phyloP scores from a whole-genome alignment of 768 basidiomycete species.

The Thelephora aurantiotincta region DNA sequence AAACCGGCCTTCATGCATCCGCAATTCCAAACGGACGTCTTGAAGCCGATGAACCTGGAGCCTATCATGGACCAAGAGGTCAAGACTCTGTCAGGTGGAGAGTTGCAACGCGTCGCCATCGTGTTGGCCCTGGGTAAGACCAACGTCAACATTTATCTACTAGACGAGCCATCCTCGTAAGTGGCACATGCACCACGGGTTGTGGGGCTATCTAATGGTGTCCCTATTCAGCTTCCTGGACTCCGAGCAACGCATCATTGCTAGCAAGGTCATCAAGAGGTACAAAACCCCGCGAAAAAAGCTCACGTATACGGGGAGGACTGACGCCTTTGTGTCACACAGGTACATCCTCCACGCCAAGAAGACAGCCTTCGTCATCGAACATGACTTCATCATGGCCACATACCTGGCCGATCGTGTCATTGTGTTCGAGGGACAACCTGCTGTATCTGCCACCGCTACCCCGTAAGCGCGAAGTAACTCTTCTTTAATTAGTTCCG shows the following conservation, averaged over 20 bases:
- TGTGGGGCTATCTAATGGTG: background rate
- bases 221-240: conserved; percentile 64
- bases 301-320: background rate
- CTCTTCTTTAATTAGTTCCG: background rate
- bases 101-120: conserved; percentile 94
- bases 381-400: conserved; percentile 99
- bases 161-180: conserved; percentile 85
- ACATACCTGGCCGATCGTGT: conserved; percentile 98
- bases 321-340: conserved; percentile 1
- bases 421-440: conserved; percentile 81
- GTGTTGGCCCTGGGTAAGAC: conserved; percentile 84
- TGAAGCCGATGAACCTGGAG: conserved; percentile 96
- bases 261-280: conserved; percentile 96
- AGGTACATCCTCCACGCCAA: conserved; percentile 93
- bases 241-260: conserved; percentile 98
- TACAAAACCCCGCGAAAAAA: conserved; percentile 12
- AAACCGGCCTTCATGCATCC: conserved; percentile 95
- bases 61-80: conserved; percentile 96
- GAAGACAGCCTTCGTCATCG: conserved; percentile 97
- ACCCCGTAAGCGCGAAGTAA: conserved; percentile 50
- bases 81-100: conserved; percentile 95
- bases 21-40: conserved; percentile 97
- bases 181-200: conserved; percentile 8
- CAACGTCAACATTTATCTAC: conserved; percentile 77
- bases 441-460: conserved; percentile 80